Evolutionary conservation across 1,139 yeast species (phyloP).

Genomic region (Chernovozyma sophiae-reginae): DNA sequence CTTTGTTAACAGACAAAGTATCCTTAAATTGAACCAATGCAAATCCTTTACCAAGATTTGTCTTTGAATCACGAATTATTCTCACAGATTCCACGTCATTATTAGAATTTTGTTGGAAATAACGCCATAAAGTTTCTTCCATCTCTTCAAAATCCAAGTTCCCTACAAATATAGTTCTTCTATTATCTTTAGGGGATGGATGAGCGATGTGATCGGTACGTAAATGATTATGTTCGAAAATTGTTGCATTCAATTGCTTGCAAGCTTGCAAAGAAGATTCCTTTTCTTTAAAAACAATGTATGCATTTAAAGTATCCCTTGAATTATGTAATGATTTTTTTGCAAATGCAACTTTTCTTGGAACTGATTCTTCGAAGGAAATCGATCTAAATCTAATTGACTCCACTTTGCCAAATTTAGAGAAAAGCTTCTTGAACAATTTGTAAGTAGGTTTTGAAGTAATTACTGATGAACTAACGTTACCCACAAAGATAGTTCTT

Average conservation of each 20-base stretch:
- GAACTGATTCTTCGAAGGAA: conserved; percentile 82
- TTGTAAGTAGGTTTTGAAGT: conserved; percentile 60
- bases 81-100: conserved; percentile 81
- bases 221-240: conserved; percentile 70
- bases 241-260: conserved; percentile 56
- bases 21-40: conserved; percentile 93
- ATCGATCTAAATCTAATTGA: conserved; percentile 89
- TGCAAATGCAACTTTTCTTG: conserved; percentile 89
- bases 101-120: conserved; percentile 61
- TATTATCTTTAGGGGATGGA: conserved; percentile 82
- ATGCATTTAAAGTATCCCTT: conserved; percentile 82
- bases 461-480: conserved; percentile 64
- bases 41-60: conserved; percentile 95
- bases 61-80: conserved; percentile 84
- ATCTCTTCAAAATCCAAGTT: conserved; percentile 89
- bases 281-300: conserved; percentile 65
- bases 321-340: conserved; percentile 73
- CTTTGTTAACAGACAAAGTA: conserved; percentile 75
- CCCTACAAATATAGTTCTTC: conserved; percentile 86
- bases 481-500: conserved; percentile 86
- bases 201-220: conserved; percentile 91
- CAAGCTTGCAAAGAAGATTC: conserved; percentile 53
- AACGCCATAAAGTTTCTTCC: conserved; percentile 86
- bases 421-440: conserved; percentile 59
- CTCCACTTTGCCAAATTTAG: conserved; percentile 55